Base-by-base conservation (phyloP, 2,329 filamentous ascomycete species). In the Apiospora koreana region DNA sequence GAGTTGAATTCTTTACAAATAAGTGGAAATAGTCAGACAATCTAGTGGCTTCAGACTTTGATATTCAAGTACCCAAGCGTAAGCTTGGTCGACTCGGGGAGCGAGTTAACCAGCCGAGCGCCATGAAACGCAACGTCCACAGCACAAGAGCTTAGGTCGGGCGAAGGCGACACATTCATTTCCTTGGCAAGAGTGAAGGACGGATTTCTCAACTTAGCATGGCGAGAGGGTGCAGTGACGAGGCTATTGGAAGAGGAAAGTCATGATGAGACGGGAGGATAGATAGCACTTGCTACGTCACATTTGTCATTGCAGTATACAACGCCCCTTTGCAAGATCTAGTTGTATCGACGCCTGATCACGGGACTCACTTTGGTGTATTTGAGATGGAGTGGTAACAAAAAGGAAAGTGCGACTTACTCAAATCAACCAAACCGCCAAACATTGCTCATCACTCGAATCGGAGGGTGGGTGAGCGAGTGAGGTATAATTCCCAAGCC, bases 391-490 rank as follows among this genome's bases (percentile, higher is more conserved):
- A 54, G 65, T 70, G 65, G 46, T 68, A 67, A 70, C 42, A 43
- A 38, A 35, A 46, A 46, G 42, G 23, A 23, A 35, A 46, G 41
- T 69, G 41, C 14, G 42, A 78, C 78, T 79, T 78, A 79, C 78
- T 71, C 31, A 79, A 69, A 71, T 71, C 75, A 67, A 73, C 72
- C 70, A 79, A 71, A 12, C 74, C 74, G 41, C 75, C 73, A 71
- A 79, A 78, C 78, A 79, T 79, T 79, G 45, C 12, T 68, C 43
- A 48, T 21, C 54, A 62, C 31, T 38, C 54, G 28, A n/a, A n/a
- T 21, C 31, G 54, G 18, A 12, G 31, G 21, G 54, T n/a, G 31
- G 12, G 31, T 6, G 54, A 38, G 28, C 21, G 28, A 35, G 18
- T 38, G 31, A 62, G 54, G 21, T n/a, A 62, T 62, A 23, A 23